Percentiles rank a stretch among this genome's conserved stretches.
These are phyloP conservation scores for Trypanosoma scelopori DNA, from an alignment of 208 protist genomes.

Conservation along the genomic window DNA sequence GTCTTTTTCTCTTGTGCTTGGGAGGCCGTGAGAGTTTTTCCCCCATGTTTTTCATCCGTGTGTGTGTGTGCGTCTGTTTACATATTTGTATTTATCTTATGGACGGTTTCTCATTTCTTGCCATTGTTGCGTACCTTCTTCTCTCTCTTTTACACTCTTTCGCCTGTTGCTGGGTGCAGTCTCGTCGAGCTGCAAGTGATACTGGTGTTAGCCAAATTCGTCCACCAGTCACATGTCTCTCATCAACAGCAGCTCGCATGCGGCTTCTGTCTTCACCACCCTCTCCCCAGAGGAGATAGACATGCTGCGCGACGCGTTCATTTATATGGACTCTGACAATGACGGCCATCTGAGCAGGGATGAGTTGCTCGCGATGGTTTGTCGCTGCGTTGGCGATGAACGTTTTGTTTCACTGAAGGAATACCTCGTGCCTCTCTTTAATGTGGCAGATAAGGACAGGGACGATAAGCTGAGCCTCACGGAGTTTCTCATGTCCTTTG, in stretches of 20 bases:
- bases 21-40: too few species aligned
- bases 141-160: too few species aligned
- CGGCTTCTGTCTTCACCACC: slow-evolving; percentile 38
- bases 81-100: too few species aligned
- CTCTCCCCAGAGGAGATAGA: slow-evolving; percentile 79
- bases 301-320: slow-evolving; percentile 89
- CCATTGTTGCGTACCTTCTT: too few species aligned
- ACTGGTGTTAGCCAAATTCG: not conserved
- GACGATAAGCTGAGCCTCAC: slow-evolving; percentile 63
- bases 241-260: slow-evolving; percentile 15
- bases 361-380: slow-evolving; percentile 58
- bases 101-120: too few species aligned
- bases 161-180: too few species aligned
- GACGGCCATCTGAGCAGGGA: slow-evolving; percentile 64
- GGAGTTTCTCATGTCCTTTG: slow-evolving; percentile 81
- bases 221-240: slow-evolving; percentile 8
- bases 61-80: too few species aligned
- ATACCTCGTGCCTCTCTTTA: slow-evolving; percentile 73
- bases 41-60: too few species aligned
- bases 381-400: slow-evolving; percentile 41
- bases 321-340: slow-evolving; percentile 81
- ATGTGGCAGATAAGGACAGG: slow-evolving; percentile 70
- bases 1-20: too few species aligned
- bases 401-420: slow-evolving; percentile 51
- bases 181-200: too few species aligned